Evolutionary conservation across 371 early-diverging fungal genomes (phyloP).

Genomic region (Mortierella sp.): DNA sequence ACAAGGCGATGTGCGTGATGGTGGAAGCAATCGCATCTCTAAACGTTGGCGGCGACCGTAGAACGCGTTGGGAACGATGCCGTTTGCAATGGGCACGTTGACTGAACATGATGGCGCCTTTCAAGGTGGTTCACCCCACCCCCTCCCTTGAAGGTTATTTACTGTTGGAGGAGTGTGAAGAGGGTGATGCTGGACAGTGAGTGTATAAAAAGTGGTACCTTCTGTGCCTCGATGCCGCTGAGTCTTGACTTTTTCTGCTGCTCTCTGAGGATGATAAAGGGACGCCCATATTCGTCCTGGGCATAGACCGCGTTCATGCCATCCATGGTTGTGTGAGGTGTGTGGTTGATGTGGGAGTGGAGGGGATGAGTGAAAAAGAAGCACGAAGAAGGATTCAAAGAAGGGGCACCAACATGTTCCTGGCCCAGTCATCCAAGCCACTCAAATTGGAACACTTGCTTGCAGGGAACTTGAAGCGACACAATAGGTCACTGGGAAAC

Average conservation of each 20-base stretch:
- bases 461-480: neutral
- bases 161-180: neutral
- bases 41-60: neutral
- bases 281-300: constrained; percentile 96
- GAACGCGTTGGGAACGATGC: constrained; percentile 2
- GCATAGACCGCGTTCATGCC: constrained; percentile 73
- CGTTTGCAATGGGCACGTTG: constrained; percentile 1
- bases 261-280: constrained; percentile 97
- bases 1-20: neutral
- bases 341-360: constrained; percentile 11
- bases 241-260: constrained; percentile 91
- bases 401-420: neutral
- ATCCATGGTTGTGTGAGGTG: constrained; percentile 35
- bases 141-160: neutral
- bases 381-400: constrained; percentile 14
- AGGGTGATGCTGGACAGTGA: constrained; percentile 5
- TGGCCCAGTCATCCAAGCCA: neutral
- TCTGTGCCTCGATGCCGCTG: constrained; percentile 92
- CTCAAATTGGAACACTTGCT: neutral
- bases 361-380: constrained; percentile 20
- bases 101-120: neutral
- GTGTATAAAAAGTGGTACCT: constrained; percentile 67
- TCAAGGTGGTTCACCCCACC: neutral
- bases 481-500: neutral
- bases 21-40: neutral